phyloP scores from a whole-genome alignment of 495 filamentous ascomycete genomes.

The Thozetella sp. region DNA sequence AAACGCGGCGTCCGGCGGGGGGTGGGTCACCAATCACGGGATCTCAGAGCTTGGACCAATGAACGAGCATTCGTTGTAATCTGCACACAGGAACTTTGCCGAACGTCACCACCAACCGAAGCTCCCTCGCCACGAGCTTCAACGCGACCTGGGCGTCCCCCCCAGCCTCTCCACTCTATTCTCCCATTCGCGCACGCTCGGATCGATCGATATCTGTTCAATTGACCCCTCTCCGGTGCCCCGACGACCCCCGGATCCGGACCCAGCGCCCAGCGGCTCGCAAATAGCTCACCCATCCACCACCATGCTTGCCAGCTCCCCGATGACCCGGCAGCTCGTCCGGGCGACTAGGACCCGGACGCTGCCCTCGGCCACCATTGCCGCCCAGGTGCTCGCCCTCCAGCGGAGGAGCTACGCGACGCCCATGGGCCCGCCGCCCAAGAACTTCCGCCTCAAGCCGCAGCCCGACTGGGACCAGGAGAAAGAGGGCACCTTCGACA shows the following conservation, averaged over 20 bases:
- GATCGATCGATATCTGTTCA: neutral
- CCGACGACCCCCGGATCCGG: neutral
- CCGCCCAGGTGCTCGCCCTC: conserved; percentile 14
- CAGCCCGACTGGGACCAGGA: conserved; percentile 72
- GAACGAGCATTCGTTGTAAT: conserved; percentile 29
- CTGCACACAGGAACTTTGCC: conserved; percentile 9
- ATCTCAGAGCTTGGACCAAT: conserved; percentile 19
- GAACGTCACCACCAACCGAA: conserved; percentile 11
- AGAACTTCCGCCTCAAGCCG: conserved; percentile 72
- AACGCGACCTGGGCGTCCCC: conserved; percentile 14
- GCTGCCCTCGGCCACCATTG: conserved; percentile 13
- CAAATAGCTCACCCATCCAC: neutral
- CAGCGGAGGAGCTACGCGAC: conserved; percentile 66
- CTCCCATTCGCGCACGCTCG: neutral
- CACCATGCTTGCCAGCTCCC: conserved; percentile 19
- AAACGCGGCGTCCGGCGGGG: too few relatives aligned
- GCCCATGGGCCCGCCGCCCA: conserved; percentile 73
- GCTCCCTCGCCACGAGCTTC: conserved; percentile 23
- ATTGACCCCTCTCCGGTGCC: conserved; percentile 6
- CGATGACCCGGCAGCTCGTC: conserved; percentile 39
- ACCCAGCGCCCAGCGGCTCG: neutral
- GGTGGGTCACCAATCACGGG: neutral
- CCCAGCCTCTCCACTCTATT: conserved; percentile 16
- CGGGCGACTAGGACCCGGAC: conserved; percentile 13
- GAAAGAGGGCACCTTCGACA: conserved; percentile 72